phyloP scores from a whole-genome alignment of 192 early-diverging fungal species.

The Entrophospora sp. region DNA sequence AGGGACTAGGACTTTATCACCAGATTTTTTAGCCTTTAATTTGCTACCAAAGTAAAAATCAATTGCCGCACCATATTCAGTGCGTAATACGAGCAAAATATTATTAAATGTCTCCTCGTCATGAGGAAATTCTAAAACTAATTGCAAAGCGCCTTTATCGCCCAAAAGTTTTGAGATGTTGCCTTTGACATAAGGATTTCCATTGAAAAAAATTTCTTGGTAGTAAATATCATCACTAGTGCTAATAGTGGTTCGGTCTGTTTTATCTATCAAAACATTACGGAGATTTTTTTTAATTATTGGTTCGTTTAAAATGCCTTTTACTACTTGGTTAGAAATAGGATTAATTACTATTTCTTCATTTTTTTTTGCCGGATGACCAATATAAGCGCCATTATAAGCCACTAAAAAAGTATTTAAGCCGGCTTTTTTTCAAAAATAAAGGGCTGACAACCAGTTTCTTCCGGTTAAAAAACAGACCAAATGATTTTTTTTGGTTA shows the following conservation, averaged over 20 bases:
- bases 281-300: slow-evolving; percentile 2
- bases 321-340: neutral
- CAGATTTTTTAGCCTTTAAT: neutral
- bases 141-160: neutral
- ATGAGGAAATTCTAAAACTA: slow-evolving; percentile 5
- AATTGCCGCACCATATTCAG: neutral
- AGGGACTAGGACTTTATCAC: neutral
- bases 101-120: neutral
- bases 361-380: neutral
- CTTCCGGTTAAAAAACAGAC: neutral
- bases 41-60: slow-evolving; percentile 3
- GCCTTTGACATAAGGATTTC: slow-evolving; percentile 6
- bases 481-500: neutral
- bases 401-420: slow-evolving; percentile 10
- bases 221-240: slow-evolving; percentile 15
- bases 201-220: slow-evolving; percentile 11
- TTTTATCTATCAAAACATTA: neutral
- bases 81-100: neutral
- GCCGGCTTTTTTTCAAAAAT: neutral
- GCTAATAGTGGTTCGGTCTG: neutral
- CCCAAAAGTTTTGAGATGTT: neutral
- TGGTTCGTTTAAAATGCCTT: neutral
- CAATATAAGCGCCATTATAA: slow-evolving; percentile 10
- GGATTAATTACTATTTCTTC: slow-evolving; percentile 3
- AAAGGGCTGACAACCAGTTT: neutral